These are phyloP conservation scores for Rusavskia elegans DNA, from an alignment of 495 filamentous ascomycete species.

Conservation along the genomic window DNA sequence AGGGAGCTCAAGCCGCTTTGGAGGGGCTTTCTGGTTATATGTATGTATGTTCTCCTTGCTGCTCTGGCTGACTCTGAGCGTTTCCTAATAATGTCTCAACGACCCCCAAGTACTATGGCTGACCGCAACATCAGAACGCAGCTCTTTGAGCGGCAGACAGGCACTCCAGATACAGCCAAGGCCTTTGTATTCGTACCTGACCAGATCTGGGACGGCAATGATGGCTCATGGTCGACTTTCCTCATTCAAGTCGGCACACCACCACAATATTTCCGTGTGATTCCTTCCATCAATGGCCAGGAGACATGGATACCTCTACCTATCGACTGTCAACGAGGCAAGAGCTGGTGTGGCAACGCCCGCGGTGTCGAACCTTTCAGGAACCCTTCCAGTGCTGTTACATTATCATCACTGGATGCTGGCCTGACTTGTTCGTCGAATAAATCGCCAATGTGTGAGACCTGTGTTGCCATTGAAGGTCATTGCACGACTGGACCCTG, in stretches of 20 bases:
- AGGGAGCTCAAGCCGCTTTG: neutral
- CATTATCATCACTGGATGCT: slow-evolving; percentile 4
- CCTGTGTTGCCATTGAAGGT: slow-evolving; percentile 7
- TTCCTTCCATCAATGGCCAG: slow-evolving; percentile 28
- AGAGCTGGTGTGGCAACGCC: slow-evolving; percentile 20
- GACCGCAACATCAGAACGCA: neutral
- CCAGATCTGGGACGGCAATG: slow-evolving; percentile 30
- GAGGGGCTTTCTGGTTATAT: neutral
- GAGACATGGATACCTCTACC: slow-evolving; percentile 26
- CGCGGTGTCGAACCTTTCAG: slow-evolving; percentile 21
- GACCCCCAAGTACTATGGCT: neutral
- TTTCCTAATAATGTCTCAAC: neutral
- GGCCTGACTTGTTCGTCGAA: slow-evolving; percentile 9
- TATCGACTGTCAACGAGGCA: slow-evolving; percentile 12
- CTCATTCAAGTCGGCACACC: slow-evolving; percentile 31
- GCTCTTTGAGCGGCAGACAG: neutral
- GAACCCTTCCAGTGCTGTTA: slow-evolving; percentile 1
- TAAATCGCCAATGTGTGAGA: slow-evolving; percentile 8
- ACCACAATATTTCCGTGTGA: slow-evolving; percentile 25
- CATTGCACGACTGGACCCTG: slow-evolving; percentile 12
- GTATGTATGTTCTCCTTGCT: neutral
- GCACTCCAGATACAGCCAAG: neutral
- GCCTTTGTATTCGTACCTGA: slow-evolving; percentile 2
- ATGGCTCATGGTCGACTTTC: slow-evolving; percentile 38
- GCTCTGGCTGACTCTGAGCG: neutral